phyloP scores from a whole-genome alignment of 495 filamentous ascomycete genomes.

The Podospora pseudopauciseta region DNA sequence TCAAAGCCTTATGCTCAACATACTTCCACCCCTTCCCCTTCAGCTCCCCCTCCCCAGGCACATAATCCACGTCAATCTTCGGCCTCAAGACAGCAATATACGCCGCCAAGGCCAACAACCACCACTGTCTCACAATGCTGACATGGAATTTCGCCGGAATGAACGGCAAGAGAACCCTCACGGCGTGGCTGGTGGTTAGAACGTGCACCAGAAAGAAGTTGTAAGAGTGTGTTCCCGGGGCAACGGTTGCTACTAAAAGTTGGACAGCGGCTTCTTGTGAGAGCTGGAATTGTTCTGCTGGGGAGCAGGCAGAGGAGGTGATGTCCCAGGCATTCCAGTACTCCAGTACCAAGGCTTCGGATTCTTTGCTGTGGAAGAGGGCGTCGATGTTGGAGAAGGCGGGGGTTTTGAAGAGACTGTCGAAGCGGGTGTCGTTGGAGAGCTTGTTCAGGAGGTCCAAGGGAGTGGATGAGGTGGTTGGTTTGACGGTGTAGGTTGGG shows the following conservation, averaged over 20 bases:
- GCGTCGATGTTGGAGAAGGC: conserved; percentile 61
- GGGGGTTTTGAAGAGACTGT: conserved; percentile 56
- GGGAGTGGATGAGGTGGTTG: conserved; percentile 57
- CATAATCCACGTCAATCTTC: conserved; percentile 59
- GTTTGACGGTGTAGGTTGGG: conserved; percentile 55
- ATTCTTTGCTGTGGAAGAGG: conserved; percentile 55
- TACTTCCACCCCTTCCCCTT: conserved; percentile 70
- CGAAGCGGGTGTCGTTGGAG: conserved; percentile 49
- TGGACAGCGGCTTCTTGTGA: conserved; percentile 73
- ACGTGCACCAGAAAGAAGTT: conserved; percentile 85
- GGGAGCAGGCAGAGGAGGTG: conserved; percentile 46
- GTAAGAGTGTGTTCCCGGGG: conserved; percentile 58
- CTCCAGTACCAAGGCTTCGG: conserved; percentile 67
- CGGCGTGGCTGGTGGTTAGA: conserved; percentile 80
- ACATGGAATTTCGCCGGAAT: conserved; percentile 71
- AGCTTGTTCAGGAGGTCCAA: conserved; percentile 66
- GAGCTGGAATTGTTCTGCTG: conserved; percentile 66
- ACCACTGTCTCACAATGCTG: conserved; percentile 76
- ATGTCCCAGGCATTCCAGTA: conserved; percentile 87
- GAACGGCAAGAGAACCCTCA: conserved; percentile 76
- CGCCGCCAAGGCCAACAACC: conserved; percentile 72
- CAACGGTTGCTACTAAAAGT: conserved; percentile 61
- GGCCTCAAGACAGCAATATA: conserved; percentile 76
- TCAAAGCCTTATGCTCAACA: conserved; percentile 64
- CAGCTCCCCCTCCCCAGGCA: conserved; percentile 62